phyloP scores from a whole-genome alignment of 2,329 filamentous ascomycete species.

The Diaporthe vexans region DNA sequence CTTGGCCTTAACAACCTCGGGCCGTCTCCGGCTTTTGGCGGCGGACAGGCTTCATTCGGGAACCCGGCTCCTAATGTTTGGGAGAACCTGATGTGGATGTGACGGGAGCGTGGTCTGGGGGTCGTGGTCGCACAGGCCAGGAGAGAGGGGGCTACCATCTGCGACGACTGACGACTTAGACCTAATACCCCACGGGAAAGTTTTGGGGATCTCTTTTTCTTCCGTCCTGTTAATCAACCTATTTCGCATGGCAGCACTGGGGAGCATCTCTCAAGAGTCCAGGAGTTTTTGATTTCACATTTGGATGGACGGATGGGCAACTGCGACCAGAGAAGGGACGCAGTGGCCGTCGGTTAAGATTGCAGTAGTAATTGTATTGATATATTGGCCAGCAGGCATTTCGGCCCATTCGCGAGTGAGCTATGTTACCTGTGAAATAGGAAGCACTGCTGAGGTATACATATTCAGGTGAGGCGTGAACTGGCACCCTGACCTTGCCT shows the following conservation, averaged over 20 bases:
- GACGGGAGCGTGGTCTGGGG: no score
- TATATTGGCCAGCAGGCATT: neutral
- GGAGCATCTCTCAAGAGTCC: neutral
- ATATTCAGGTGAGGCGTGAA: no score
- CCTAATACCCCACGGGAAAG: neutral
- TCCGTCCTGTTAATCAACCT: neutral
- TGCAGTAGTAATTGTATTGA: neutral
- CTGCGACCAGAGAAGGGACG: neutral
- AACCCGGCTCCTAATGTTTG: neutral
- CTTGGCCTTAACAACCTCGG: neutral
- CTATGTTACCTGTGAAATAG: neutral
- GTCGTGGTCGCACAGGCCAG: neutral
- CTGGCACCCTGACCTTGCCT: neutral
- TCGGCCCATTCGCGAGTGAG: neutral
- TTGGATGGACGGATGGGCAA: neutral
- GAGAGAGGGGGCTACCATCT: neutral
- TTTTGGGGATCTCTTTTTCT: neutral
- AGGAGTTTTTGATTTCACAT: neutral
- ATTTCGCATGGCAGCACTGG: neutral
- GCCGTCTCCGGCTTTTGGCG: neutral
- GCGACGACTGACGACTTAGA: slow-evolving; percentile 25
- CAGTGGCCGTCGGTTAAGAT: neutral
- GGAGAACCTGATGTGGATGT: neutral
- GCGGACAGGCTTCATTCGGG: neutral
- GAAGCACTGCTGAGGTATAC: neutral